These are phyloP conservation scores for Hygrophila difformis DNA, from an alignment of 257 asterid genomes.

Conservation along the genomic window DNA sequence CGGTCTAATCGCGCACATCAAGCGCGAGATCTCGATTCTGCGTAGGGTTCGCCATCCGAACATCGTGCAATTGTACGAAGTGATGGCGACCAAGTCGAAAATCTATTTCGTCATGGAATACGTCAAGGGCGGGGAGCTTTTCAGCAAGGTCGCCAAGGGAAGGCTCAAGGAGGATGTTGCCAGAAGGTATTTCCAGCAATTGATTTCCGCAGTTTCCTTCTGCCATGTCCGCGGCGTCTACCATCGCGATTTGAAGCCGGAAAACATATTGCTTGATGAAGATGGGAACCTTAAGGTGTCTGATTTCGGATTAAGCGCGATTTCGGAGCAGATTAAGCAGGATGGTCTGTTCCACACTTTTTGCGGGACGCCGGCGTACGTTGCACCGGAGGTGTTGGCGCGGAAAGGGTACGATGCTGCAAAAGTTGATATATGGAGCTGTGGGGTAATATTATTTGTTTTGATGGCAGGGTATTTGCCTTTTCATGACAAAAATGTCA, in stretches of 20 bases:
- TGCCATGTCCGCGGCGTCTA: slow-evolving; percentile 68
- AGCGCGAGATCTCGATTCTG: slow-evolving; percentile 59
- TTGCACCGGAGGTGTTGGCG: slow-evolving; percentile 55
- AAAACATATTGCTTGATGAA: slow-evolving; percentile 53
- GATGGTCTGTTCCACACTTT: slow-evolving; percentile 60
- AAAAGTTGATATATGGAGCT: slow-evolving; percentile 58
- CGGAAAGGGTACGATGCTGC: slow-evolving; percentile 64
- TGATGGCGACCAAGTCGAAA: slow-evolving; percentile 56
- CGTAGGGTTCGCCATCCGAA: slow-evolving; percentile 60
- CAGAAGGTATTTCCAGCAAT: slow-evolving; percentile 49
- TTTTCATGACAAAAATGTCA: slow-evolving; percentile 49
- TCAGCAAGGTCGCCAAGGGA: slow-evolving; percentile 58
- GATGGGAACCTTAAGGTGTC: slow-evolving; percentile 57
- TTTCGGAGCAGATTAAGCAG: slow-evolving; percentile 55
- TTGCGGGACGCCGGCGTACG: slow-evolving; percentile 67
- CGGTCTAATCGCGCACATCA: slow-evolving; percentile 43
- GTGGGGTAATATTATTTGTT: slow-evolving; percentile 57
- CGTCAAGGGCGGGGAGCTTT: slow-evolving; percentile 59
- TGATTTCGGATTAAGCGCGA: slow-evolving; percentile 57
- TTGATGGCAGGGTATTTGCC: slow-evolving; percentile 63
- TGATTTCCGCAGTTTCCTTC: slow-evolving; percentile 48
- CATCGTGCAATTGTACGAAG: slow-evolving; percentile 53
- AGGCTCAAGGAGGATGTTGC: slow-evolving; percentile 52
- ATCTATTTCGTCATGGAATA: slow-evolving; percentile 58
- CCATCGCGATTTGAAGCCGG: slow-evolving; percentile 61